Conservation (phyloP, 306 rosid genomes). For the Sindora glabra region DNA sequence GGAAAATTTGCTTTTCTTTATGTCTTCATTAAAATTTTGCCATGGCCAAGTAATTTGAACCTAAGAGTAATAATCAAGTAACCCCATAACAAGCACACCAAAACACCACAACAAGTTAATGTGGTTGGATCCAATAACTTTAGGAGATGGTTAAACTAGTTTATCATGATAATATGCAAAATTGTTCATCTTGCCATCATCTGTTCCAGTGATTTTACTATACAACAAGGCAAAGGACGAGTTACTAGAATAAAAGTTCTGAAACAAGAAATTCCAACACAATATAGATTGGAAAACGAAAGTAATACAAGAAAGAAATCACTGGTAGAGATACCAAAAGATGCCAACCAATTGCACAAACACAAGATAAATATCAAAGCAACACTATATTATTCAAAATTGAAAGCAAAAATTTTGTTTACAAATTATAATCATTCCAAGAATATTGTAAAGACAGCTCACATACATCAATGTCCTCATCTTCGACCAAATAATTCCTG, state of each 20-base stretch:
- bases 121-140: too few relatives aligned
- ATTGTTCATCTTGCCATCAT: too few relatives aligned
- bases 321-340: background rate
- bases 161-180: too few relatives aligned
- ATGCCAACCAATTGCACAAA: background rate
- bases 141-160: too few relatives aligned
- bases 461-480: conserved; percentile 84
- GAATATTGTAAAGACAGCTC: background rate
- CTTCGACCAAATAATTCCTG: conserved; percentile 64
- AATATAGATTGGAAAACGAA: background rate
- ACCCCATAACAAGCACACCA: background rate
- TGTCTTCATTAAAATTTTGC: background rate
- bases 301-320: background rate
- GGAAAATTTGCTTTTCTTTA: background rate
- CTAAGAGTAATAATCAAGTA: background rate
- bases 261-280: background rate
- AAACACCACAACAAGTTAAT: too few relatives aligned
- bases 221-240: too few relatives aligned
- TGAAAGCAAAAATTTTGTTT: background rate
- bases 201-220: too few relatives aligned
- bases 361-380: background rate
- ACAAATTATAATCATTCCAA: conserved; percentile 1
- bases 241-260: too few relatives aligned
- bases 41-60: background rate
- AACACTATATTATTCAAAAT: background rate